These are phyloP conservation scores for Aspergillus transmontanensis DNA, from an alignment of 2,329 filamentous ascomycete genomes.

Conservation along the genomic window DNA sequence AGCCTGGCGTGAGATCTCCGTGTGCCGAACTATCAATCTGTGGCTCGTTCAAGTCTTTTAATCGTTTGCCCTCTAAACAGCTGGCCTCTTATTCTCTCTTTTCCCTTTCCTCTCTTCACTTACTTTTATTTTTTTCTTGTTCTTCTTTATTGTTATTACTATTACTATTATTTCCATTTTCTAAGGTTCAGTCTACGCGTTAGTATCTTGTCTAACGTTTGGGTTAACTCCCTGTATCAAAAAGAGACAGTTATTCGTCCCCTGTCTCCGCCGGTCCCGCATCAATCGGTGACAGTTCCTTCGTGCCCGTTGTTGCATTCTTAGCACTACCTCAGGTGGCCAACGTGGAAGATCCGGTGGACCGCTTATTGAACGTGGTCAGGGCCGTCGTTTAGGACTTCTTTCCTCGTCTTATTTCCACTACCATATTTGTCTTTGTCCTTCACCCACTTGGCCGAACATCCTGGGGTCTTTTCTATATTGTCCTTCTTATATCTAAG, in stretches of 20 bases:
- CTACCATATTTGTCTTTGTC: conserved; percentile 22
- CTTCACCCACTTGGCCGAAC: conserved; percentile 27
- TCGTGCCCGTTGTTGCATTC: conserved; percentile 19
- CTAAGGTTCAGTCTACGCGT: conserved; percentile 18
- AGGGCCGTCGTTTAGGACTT: conserved; percentile 17
- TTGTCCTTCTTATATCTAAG: conserved; percentile 21
- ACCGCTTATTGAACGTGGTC: conserved; percentile 22
- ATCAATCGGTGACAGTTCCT: conserved; percentile 12
- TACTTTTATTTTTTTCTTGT: conserved; percentile 8
- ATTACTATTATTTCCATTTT: conserved; percentile 8
- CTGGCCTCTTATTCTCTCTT: not conserved
- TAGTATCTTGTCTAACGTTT: conserved; percentile 16
- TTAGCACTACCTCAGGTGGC: conserved; percentile 19
- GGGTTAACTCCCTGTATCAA: conserved; percentile 17
- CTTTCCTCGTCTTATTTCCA: conserved; percentile 31
- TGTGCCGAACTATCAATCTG: conserved; percentile 19
- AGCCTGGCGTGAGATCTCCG: conserved; percentile 21
- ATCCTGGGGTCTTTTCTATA: conserved; percentile 27
- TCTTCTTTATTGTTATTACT: conserved; percentile 7
- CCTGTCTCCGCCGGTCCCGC: conserved; percentile 12
- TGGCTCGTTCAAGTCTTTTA: conserved; percentile 17
- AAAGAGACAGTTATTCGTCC: conserved; percentile 18
- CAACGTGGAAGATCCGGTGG: conserved; percentile 24
- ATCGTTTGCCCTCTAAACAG: conserved; percentile 5
- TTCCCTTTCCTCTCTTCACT: conserved; percentile 9